Conservation (phyloP, 306 rosid species). For the Fragaria nilgerrensis region DNA sequence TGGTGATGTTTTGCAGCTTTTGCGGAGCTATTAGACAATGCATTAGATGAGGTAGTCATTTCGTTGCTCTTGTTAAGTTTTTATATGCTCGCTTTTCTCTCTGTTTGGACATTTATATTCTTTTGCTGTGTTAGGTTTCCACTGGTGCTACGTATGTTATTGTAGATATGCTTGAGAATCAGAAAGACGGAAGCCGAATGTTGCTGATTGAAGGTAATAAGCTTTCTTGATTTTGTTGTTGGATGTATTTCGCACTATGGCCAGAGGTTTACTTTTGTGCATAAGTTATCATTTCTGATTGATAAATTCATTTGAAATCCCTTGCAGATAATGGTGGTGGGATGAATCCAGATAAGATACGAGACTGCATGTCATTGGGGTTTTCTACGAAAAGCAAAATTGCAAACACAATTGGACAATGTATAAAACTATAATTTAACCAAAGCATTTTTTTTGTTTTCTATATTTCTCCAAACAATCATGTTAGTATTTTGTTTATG, state of each 20-base stretch:
- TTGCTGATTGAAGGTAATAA: slow-evolving; percentile 73
- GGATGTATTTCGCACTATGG: background rate
- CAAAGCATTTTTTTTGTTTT: slow-evolving; percentile 2
- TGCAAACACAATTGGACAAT: slow-evolving; percentile 93
- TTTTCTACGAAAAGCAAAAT: slow-evolving; percentile 84
- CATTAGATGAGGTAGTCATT: slow-evolving; percentile 80
- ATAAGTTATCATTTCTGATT: slow-evolving; percentile 10
- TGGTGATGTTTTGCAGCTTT: slow-evolving; percentile 67
- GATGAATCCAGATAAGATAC: slow-evolving; percentile 96
- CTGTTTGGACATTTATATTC: slow-evolving; percentile 18
- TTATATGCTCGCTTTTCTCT: slow-evolving; percentile 12
- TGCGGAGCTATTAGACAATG: slow-evolving; percentile 92
- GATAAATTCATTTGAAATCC: slow-evolving; percentile 18
- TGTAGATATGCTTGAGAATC: slow-evolving; percentile 68
- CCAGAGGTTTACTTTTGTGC: slow-evolving; percentile 3
- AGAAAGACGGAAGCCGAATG: slow-evolving; percentile 72
- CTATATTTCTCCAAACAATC: slow-evolving; percentile 10
- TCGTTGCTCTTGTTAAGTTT: background rate
- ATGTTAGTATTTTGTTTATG: slow-evolving; percentile 33
- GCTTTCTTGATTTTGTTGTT: slow-evolving; percentile 6
- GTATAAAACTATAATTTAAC: slow-evolving; percentile 32
- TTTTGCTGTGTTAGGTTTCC: slow-evolving; percentile 58
- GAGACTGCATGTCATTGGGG: slow-evolving; percentile 97
- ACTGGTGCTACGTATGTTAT: slow-evolving; percentile 84
- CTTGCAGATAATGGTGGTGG: slow-evolving; percentile 99